Conservation (phyloP, 164 flowering plant genomes). For the Kalanchoe fedtschenkoi region DNA sequence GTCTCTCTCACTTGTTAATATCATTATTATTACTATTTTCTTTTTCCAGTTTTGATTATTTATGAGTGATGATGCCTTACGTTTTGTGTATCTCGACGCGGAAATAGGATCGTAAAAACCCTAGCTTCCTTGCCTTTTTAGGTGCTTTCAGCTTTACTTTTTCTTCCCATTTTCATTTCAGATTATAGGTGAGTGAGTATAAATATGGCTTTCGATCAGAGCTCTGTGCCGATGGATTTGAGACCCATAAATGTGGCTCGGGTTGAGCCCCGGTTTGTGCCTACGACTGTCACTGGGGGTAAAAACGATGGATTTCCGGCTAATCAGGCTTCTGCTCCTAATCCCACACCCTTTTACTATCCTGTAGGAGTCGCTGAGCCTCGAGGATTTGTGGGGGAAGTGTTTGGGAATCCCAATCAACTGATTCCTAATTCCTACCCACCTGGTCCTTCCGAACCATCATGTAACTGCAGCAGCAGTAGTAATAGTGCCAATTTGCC, state of each 20-base stretch:
- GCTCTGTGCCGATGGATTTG: slow-evolving; percentile 39
- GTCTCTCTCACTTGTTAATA: too few species aligned
- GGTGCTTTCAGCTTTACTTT: background rate
- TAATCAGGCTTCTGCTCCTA: slow-evolving; percentile 22
- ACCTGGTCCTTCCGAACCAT: too few species aligned
- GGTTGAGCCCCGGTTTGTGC: slow-evolving; percentile 37
- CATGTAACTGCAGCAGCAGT: slow-evolving; percentile 7
- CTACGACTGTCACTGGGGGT: slow-evolving; percentile 16
- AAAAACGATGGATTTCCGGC: slow-evolving; percentile 26
- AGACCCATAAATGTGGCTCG: slow-evolving; percentile 48
- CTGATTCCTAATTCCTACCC: too few species aligned
- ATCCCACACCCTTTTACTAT: slow-evolving; percentile 25
- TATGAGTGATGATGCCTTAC: too few species aligned
- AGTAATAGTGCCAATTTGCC: slow-evolving; percentile 14
- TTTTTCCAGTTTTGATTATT: too few species aligned
- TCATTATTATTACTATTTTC: too few species aligned
- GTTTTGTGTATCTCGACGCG: too few species aligned
- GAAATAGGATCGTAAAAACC: too few species aligned
- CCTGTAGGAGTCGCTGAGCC: slow-evolving; percentile 22
- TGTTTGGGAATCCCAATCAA: slow-evolving; percentile 21
- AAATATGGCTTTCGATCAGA: slow-evolving; percentile 64
- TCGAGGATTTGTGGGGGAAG: slow-evolving; percentile 28
- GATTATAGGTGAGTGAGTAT: background rate
- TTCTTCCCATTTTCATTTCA: background rate
- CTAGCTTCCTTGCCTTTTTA: too few species aligned